Conservation (phyloP, 2,329 filamentous ascomycete species). For the Drechslerella dactyloides region DNA sequence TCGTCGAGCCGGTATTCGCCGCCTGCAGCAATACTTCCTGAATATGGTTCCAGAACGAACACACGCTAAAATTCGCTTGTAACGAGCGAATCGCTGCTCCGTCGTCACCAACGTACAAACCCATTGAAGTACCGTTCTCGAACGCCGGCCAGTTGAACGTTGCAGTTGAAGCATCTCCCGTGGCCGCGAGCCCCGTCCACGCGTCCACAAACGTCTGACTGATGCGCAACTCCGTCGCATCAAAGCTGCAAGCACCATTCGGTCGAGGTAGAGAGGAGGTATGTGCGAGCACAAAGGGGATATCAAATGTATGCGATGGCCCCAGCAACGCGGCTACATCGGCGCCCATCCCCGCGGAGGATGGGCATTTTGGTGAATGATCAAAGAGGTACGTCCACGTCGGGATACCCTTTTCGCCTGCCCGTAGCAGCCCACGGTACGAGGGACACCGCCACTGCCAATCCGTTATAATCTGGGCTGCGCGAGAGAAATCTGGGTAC, state of each 20-base stretch:
- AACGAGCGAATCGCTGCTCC: constrained; percentile 18
- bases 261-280: constrained; percentile 21
- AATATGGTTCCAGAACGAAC: constrained; percentile 36
- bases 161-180: constrained; percentile 22
- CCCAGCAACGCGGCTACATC: constrained; percentile 11
- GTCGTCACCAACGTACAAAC: constrained; percentile 24
- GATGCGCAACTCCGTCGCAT: constrained; percentile 12
- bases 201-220: constrained; percentile 20
- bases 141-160: constrained; percentile 29
- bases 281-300: constrained; percentile 15
- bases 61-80: constrained; percentile 17
- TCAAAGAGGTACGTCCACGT: constrained; percentile 35
- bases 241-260: constrained; percentile 18
- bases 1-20: constrained; percentile 24
- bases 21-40: constrained; percentile 11
- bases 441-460: constrained; percentile 28
- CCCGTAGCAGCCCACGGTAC: constrained; percentile 18
- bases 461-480: constrained; percentile 33
- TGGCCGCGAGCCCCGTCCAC: constrained; percentile 8
- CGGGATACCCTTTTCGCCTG: constrained; percentile 28
- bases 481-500: constrained; percentile 18
- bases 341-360: neutral
- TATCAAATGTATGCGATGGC: constrained; percentile 20
- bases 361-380: constrained; percentile 12
- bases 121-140: constrained; percentile 23